A percentile compares a stretch with the other conserved stretches of the same genome.
phyloP scores from a whole-genome alignment of 495 filamentous ascomycete genomes.

The Penicillium atrosanguineum region DNA sequence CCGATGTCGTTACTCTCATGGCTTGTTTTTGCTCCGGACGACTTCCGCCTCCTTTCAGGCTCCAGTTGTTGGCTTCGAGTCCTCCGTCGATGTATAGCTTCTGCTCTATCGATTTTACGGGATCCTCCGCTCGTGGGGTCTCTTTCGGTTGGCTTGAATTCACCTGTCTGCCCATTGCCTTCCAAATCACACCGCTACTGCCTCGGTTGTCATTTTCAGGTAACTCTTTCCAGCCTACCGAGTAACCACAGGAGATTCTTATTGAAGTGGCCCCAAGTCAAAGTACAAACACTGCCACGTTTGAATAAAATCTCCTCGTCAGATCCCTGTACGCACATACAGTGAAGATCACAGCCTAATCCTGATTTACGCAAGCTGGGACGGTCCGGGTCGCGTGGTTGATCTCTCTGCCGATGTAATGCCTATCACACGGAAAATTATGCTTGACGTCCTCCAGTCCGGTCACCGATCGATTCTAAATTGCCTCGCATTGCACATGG shows the following conservation, averaged over 20 bases:
- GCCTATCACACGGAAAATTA: not conserved
- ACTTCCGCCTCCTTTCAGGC: no score
- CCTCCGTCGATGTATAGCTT: not conserved
- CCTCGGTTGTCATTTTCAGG: not conserved
- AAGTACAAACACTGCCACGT: not conserved
- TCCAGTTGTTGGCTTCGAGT: not conserved
- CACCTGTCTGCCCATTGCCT: not conserved
- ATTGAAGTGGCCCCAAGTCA: not conserved
- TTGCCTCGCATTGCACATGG: slow-evolving; percentile 5
- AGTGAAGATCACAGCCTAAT: not conserved
- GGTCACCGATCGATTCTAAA: not conserved
- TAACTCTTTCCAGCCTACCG: not conserved
- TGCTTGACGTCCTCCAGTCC: not conserved
- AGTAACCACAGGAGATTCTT: not conserved
- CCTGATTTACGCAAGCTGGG: not conserved
- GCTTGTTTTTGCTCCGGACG: not conserved
- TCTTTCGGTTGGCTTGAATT: not conserved
- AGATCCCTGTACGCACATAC: no score
- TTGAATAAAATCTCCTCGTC: not conserved
- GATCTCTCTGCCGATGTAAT: not conserved
- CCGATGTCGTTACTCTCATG: not conserved
- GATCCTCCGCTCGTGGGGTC: not conserved
- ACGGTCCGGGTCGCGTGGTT: not conserved
- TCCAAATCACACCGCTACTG: not conserved
- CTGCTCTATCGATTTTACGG: not conserved